Evolutionary conservation across 176 grass and related monocot genomes (phyloP).

Genomic region (Thalia dealbata): DNA sequence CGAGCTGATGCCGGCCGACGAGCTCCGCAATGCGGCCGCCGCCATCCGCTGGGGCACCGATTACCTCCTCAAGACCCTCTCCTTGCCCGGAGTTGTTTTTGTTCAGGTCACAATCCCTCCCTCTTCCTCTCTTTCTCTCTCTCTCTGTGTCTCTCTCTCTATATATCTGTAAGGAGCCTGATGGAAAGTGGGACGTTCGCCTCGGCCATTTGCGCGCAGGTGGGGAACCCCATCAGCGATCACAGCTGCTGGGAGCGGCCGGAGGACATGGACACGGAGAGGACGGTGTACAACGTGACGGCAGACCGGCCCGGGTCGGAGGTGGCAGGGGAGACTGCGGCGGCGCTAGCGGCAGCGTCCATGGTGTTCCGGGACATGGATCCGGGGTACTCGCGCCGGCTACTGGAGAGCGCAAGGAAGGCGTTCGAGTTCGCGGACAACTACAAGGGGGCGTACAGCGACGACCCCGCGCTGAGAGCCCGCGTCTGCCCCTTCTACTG

Average conservation of each 20-base stretch:
- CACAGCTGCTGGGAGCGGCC: slow-evolving; percentile 85
- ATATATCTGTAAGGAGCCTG: too few species aligned
- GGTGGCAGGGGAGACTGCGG: slow-evolving; percentile 78
- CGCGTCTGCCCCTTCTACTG: slow-evolving; percentile 90
- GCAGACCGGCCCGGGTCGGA: slow-evolving; percentile 56
- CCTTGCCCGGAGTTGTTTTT: slow-evolving; percentile 61
- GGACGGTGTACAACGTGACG: slow-evolving; percentile 84
- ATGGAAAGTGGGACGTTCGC: too few species aligned
- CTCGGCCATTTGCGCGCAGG: slow-evolving; percentile 29
- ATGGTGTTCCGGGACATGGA: slow-evolving; percentile 64
- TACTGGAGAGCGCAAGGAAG: slow-evolving; percentile 38
- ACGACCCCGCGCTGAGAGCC: slow-evolving; percentile 52
- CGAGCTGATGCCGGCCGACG: slow-evolving; percentile 46
- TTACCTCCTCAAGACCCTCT: slow-evolving; percentile 85
- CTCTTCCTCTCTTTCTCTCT: background rate
- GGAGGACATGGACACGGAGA: slow-evolving; percentile 86
- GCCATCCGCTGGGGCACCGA: slow-evolving; percentile 74
- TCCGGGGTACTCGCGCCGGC: slow-evolving; percentile 44
- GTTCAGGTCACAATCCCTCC: slow-evolving; percentile 41
- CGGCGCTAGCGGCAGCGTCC: slow-evolving; percentile 71
- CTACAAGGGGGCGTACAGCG: slow-evolving; percentile 80
- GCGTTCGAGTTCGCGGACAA: slow-evolving; percentile 77
- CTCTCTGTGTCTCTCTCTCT: too few species aligned
- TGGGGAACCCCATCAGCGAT: slow-evolving; percentile 69
- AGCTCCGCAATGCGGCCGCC: slow-evolving; percentile 37